Conservation (phyloP, 495 filamentous ascomycete species). For the Delitschia confertaspora region DNA sequence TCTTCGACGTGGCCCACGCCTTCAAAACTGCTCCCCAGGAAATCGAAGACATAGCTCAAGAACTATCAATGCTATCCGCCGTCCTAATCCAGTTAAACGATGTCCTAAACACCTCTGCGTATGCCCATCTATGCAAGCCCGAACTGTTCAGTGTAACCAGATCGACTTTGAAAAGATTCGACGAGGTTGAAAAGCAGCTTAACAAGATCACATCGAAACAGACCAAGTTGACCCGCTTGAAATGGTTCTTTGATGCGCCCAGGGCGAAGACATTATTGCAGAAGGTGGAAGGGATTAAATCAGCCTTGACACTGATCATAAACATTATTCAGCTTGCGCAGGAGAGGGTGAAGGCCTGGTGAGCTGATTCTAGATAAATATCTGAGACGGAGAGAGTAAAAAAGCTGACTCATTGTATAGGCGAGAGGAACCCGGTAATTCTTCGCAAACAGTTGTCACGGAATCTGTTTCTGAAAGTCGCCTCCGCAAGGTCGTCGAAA, state of each 20-base stretch:
- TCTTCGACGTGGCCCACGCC: neutral
- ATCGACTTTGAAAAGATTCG: neutral
- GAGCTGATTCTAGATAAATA: no score
- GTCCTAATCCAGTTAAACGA: neutral
- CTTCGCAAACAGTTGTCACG: neutral
- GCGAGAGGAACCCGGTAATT: neutral
- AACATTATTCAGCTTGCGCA: neutral
- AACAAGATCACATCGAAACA: neutral
- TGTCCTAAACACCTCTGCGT: neutral
- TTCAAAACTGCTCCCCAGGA: neutral
- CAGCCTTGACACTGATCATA: neutral
- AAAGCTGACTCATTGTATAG: no score
- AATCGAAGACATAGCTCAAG: neutral
- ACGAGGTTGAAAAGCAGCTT: neutral
- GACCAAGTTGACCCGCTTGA: neutral
- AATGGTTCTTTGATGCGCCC: neutral
- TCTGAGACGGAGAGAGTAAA: no score
- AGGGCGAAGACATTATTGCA: neutral
- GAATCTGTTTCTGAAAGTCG: neutral
- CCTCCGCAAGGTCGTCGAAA: conserved; percentile 1
- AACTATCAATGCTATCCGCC: neutral
- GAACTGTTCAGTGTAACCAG: neutral
- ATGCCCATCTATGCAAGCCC: neutral
- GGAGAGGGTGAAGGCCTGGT: no score
- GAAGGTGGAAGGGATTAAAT: neutral